phyloP scores from a whole-genome alignment of 306 rosid species.

The Styphnolobium japonicum region DNA sequence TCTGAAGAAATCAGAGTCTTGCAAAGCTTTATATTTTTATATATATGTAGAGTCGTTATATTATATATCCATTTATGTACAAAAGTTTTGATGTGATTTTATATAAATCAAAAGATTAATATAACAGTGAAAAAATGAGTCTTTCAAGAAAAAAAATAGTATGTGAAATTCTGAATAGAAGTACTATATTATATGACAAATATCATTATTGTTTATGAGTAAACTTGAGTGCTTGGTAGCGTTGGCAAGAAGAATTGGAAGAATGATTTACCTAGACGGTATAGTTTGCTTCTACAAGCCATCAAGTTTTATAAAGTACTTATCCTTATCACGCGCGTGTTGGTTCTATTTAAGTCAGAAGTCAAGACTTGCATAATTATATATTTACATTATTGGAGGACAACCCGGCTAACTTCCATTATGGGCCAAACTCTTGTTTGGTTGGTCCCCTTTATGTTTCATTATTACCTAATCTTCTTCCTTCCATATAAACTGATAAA shows the following conservation, averaged over 20 bases:
- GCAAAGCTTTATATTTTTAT: background rate
- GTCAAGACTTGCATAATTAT: background rate
- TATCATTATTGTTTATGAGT: too few relatives aligned
- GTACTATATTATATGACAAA: too few relatives aligned
- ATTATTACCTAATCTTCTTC: background rate
- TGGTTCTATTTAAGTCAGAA: too few relatives aligned
- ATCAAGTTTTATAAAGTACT: background rate
- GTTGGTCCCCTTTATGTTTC: background rate
- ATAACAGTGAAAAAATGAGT: background rate
- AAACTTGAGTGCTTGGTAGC: background rate
- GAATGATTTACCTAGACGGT: background rate
- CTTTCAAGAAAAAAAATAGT: background rate
- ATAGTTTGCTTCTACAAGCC: background rate
- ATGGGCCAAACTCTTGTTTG: background rate
- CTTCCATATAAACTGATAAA: too few relatives aligned
- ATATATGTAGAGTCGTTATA: background rate
- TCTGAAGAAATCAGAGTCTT: background rate
- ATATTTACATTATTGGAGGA: background rate
- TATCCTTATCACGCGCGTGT: background rate
- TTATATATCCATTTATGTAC: too few relatives aligned
- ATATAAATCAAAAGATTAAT: background rate
- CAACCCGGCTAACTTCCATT: background rate
- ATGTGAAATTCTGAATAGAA: too few relatives aligned
- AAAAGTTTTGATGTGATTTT: background rate
- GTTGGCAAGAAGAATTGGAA: background rate